These are phyloP conservation scores for Penicillium samsonianum DNA, from an alignment of 495 filamentous ascomycete species.

Conservation along the genomic window DNA sequence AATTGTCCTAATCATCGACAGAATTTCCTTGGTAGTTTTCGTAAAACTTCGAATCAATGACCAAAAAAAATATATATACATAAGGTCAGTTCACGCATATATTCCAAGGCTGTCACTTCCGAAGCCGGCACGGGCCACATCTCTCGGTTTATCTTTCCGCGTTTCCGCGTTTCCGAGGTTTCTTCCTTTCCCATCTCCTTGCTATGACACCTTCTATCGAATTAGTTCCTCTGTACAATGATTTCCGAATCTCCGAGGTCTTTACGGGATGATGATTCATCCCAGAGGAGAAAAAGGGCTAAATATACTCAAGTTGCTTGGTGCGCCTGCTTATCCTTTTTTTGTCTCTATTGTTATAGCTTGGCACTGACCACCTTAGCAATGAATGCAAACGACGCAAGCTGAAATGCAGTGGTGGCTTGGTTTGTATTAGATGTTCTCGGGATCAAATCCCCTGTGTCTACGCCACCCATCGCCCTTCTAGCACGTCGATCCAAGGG, in stretches of 20 bases:
- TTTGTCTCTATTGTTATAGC: neutral
- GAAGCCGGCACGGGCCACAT: too few relatives aligned
- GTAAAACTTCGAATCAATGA: too few relatives aligned
- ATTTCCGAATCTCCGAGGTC: neutral
- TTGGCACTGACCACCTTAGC: constrained; percentile 29
- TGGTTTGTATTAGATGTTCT: constrained; percentile 74
- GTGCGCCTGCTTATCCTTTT: constrained; percentile 20
- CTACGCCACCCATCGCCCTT: constrained; percentile 49
- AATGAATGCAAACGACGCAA: constrained; percentile 92
- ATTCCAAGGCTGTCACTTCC: too few relatives aligned
- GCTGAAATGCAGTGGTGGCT: constrained; percentile 86
- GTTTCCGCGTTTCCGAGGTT: constrained; percentile 10
- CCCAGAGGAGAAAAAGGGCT: constrained; percentile 33
- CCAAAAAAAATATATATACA: too few relatives aligned
- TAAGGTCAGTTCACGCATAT: too few relatives aligned
- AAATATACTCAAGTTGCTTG: constrained; percentile 45
- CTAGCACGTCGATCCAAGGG: constrained; percentile 11
- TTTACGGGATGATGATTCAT: neutral
- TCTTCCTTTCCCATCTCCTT: neutral
- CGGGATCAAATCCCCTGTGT: constrained; percentile 64
- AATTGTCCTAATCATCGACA: too few relatives aligned
- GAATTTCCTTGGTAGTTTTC: too few relatives aligned
- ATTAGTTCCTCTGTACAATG: neutral
- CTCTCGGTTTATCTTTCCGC: constrained; percentile 10
- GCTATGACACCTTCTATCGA: too few relatives aligned